phyloP scores from a whole-genome alignment of 2,329 filamentous ascomycete species.

The Sporothrix dimorphospora region DNA sequence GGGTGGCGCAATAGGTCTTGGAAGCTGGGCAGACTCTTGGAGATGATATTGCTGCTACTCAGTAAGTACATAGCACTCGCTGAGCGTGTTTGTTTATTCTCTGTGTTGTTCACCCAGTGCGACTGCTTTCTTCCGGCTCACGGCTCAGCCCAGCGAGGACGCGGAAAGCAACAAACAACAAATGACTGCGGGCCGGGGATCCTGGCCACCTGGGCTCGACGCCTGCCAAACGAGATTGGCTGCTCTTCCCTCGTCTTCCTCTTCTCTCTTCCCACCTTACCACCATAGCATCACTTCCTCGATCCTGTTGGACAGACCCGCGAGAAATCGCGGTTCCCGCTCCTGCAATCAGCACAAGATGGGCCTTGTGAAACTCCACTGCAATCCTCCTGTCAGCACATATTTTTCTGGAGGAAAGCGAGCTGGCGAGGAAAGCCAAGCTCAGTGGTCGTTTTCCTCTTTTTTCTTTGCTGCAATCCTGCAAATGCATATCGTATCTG shows the following conservation, averaged over 20 bases:
- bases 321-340: neutral
- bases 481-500: neutral
- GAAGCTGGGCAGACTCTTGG: slow-evolving; percentile 3
- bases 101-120: neutral
- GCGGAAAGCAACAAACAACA: neutral
- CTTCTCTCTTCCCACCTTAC: slow-evolving; percentile 2
- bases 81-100: neutral
- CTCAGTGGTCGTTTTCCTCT: neutral
- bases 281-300: slow-evolving; percentile 8
- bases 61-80: neutral
- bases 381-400: slow-evolving; percentile 17
- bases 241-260: too few species aligned
- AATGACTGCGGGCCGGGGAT: neutral
- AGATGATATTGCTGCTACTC: neutral
- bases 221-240: neutral
- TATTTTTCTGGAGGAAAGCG: slow-evolving; percentile 10
- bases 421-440: neutral
- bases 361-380: neutral
- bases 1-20: slow-evolving; percentile 25
- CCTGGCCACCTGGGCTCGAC: neutral
- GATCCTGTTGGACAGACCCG: neutral
- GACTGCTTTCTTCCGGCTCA: neutral
- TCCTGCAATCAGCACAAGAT: slow-evolving; percentile 13
- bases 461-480: neutral
- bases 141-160: neutral